Conservation (phyloP, 2,329 filamentous ascomycete species). For the Pseudopyricularia cyperi region DNA sequence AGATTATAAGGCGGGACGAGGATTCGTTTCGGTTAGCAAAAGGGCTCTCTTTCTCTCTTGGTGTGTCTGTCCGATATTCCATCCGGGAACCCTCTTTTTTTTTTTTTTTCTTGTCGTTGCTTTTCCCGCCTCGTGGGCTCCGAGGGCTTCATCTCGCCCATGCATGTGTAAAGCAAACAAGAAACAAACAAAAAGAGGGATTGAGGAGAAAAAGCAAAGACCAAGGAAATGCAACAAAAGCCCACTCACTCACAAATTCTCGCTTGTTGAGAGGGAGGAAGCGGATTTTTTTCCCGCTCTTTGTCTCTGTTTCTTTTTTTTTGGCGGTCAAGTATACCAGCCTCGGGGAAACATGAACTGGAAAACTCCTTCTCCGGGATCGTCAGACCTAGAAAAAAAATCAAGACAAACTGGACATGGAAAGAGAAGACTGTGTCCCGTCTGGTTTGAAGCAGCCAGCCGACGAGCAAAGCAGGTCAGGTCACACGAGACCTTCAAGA, state of each 20-base stretch:
- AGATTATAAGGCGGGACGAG: too few relatives aligned
- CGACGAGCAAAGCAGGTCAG: not conserved
- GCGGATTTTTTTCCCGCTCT: too few relatives aligned
- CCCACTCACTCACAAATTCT: not conserved
- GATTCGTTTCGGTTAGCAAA: too few relatives aligned
- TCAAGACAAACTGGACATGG: not conserved
- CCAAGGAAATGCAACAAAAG: not conserved
- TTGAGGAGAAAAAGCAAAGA: not conserved
- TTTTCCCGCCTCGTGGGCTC: not conserved
- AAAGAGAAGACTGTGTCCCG: not conserved
- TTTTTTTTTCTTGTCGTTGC: too few relatives aligned
- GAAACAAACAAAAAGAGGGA: not conserved
- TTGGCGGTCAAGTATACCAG: not conserved
- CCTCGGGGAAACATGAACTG: not conserved
- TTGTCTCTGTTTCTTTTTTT: not conserved
- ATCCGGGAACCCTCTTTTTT: too few relatives aligned
- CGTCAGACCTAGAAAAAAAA: not conserved
- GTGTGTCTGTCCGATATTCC: too few relatives aligned
- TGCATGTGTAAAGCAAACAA: not conserved
- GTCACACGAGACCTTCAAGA: not conserved
- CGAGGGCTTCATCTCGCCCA: not conserved
- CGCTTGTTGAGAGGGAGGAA: not conserved
- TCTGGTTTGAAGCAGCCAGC: not conserved
- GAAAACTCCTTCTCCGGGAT: not conserved
- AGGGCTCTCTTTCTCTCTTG: too few relatives aligned